Base-by-base conservation (phyloP, 2,329 filamentous ascomycete species). In the Ilyonectria mors-panacis region DNA sequence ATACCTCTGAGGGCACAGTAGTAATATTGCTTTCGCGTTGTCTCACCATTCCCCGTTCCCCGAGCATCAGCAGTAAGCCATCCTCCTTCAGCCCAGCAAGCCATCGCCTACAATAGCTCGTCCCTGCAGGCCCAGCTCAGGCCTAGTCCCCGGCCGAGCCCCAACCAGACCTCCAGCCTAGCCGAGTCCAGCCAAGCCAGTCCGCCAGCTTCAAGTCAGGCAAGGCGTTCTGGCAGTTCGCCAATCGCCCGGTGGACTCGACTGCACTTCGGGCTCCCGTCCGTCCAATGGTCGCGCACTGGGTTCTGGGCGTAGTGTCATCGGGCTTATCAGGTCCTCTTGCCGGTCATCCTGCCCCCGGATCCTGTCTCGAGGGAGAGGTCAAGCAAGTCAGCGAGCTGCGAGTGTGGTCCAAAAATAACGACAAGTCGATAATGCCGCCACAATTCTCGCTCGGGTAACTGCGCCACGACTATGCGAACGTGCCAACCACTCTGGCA, bases 151-250 rank as follows among this genome's bases (percentile, higher is more conserved):
- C 64, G 66, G 63, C 70, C 66, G 44, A 62, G 65, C 65, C 73
- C 69, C 69, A 65, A 65, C 67, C 66, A 73, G 65, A 71, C 66
- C 71, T 65, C 58, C 62, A 68, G 61, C 63, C 73, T 66, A 71
- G 63, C 63, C 42, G 48, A 60, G 67, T 70, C 70, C 66, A 66
- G 70, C 55, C 69, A 69, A 68, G 65, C 72, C 62, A 59, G 63
- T 19, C 50, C 21, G 37, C 66, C 57, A 63, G 59, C 63, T 60
- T 68, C 55, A 59, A 68, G 42, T 65, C 66, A 65, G 66, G 66
- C 33, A 59, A 68, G 66, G 66, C 66, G 51, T 68, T 65, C 48
- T 68, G 55, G 64, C 47, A 48, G 53, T 63, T 66, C 54, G 59
- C 64, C 54, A 60, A 59, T 59, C 55, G 65, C 60, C 65, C 47